Base-by-base conservation (phyloP, 768 basidiomycete genomes). In the Daedaleopsis sinensis region DNA sequence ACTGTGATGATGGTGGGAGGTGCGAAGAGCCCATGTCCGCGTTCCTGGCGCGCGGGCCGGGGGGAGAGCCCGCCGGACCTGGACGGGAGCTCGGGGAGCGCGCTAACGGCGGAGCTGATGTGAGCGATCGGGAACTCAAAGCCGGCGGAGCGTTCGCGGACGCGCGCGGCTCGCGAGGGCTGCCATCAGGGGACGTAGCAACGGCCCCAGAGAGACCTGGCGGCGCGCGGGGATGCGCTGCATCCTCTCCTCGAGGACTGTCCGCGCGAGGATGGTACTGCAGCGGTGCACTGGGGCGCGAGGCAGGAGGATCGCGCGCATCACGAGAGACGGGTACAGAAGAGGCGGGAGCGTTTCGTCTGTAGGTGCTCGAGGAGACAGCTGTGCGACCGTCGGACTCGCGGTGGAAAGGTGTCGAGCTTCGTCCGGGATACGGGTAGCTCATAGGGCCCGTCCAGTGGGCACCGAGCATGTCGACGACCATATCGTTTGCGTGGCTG, bases 391-490 rank as follows among this genome's bases (percentile, higher is more conserved):
- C 60, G 39, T 57, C 59, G n/a, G 65, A 61, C 51, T 62, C 58
- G 23, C 63, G 48, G 42, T 59, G 60, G 39, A 49, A 47, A 2
- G 59, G 59, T 37, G 58, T 54, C 32, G 62, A 7, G 55, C 51
- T 48, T 50, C 65, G 61, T 46, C 51, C 21, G 2, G 53, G 42
- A 19, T 55, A 27, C 6, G 46, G 2, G 37, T 48, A 36, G 52
- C 47, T 38, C 24, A 46, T n/a, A 16, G 42, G 27, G 50, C 13
- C 52, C 3, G 61, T 35, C 62, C 58, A 64, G 23, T 55, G 54
- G 37, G 58, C 48, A 15, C 62, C 58, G 36, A 62, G 57, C 59
- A 65, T 64, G 57, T 65, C 67, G 15, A 65, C 55, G 37, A 63
- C 64, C 52, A 61, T 58, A 38, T 61, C 58, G 56, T 64, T 57